phyloP scores from a whole-genome alignment of 108 stramenopile species.

The Pseudonitzschia multiseries region DNA sequence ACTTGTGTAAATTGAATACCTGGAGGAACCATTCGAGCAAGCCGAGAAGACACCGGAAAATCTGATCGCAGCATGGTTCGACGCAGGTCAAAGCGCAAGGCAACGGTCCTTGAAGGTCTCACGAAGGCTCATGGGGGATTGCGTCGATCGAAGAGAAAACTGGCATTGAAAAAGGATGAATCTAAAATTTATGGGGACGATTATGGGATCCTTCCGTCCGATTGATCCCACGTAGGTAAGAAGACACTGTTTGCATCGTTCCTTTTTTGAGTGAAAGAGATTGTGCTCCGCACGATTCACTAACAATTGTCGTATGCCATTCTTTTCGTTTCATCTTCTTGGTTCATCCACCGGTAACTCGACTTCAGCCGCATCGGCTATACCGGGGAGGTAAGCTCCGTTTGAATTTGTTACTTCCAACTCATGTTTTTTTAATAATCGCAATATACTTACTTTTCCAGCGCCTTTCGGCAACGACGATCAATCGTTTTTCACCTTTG shows the following conservation, averaged over 20 bases:
- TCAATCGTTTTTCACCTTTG: background rate
- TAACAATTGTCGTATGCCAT: background rate
- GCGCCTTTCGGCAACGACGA: background rate
- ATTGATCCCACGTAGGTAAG: constrained; percentile 70
- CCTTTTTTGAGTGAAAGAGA: background rate
- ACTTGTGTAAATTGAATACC: background rate
- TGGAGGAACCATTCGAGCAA: background rate
- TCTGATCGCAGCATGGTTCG: constrained; percentile 18
- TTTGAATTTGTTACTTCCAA: background rate
- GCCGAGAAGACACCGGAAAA: background rate
- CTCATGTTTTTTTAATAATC: constrained; percentile 7
- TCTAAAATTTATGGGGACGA: constrained; percentile 73
- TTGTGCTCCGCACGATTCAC: background rate
- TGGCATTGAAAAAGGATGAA: constrained; percentile 42
- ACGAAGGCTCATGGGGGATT: constrained; percentile 37
- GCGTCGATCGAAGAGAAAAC: constrained; percentile 50
- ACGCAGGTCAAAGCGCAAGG: constrained; percentile 53
- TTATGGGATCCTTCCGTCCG: constrained; percentile 79
- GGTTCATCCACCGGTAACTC: background rate
- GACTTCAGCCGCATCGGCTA: constrained; percentile 71
- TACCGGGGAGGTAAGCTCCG: constrained; percentile 74
- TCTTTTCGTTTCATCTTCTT: background rate
- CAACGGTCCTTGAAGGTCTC: constrained; percentile 34
- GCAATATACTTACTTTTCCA: background rate
- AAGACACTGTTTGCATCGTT: background rate